These are phyloP conservation scores for Batrachochytrium dendrobatidis DNA, from an alignment of 371 early-diverging fungal species.

Conservation along the genomic window DNA sequence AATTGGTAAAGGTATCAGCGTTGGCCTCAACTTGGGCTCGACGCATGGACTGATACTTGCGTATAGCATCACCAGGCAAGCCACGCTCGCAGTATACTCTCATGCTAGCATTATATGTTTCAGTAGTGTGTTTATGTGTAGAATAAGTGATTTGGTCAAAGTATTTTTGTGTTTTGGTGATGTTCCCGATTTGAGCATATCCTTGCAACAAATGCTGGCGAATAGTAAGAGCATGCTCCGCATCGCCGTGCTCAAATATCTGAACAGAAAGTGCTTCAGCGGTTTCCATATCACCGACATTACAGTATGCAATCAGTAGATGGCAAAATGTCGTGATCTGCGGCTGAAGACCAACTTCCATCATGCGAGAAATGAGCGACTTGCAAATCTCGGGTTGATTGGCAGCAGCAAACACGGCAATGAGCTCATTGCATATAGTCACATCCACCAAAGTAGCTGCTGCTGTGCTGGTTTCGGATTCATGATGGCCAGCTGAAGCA, in stretches of 20 bases:
- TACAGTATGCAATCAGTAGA: neutral
- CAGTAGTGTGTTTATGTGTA: too few species aligned
- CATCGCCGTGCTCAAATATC: neutral
- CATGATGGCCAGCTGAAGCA: neutral
- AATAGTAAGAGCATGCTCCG: neutral
- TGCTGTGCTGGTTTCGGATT: neutral
- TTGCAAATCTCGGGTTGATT: neutral
- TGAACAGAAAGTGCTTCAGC: neutral
- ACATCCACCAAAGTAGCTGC: neutral
- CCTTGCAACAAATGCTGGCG: neutral
- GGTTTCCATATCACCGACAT: neutral
- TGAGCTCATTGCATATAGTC: neutral
- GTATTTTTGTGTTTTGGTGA: slow-evolving; percentile 2
- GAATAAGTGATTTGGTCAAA: too few species aligned
- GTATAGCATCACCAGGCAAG: neutral
- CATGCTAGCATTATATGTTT: neutral
- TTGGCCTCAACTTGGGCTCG: neutral
- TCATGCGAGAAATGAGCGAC: neutral
- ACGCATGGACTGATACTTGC: neutral
- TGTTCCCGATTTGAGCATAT: neutral
- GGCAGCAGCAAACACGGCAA: neutral
- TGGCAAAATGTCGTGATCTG: neutral
- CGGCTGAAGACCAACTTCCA: neutral
- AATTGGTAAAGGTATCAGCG: neutral
- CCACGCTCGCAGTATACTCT: neutral